Evolutionary conservation across 2,329 filamentous ascomycete genomes (phyloP), one percentile per base, ranked within the genome.

Genomic region (Emmonsiellopsis sp.): DNA sequence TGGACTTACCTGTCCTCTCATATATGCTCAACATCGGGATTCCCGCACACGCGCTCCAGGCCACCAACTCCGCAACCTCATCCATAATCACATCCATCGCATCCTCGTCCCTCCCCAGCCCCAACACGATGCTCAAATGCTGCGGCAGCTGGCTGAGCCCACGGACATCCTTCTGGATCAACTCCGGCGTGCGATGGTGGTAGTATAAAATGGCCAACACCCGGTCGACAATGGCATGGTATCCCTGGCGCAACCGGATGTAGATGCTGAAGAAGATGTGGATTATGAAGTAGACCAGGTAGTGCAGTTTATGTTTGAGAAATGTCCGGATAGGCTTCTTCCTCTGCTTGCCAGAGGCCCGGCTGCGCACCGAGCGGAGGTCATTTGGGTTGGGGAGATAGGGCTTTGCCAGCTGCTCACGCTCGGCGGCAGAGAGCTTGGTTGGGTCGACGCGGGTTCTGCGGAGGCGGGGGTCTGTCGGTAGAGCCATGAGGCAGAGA

Each of bases 111-210:
- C 54, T 84, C 68, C 55, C 86, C 81, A 66, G 85, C 77, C 63
- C 92, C 55, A 98, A 73, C 52, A 97, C 85, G 9, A 95, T 85
- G 65, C 90, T 96, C 50, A 98, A 70, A 66, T 98, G 93, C 59
- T 86, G 81, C 2, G 93, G 93, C 56, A 94, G 72, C 62, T 86
- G 83, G 54, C 77, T 79, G 54, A 98, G 71, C 8, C 79, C 78
- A 67, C 83, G 83, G 30, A 97, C 85, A 72, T 98, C 93, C 64
- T 86, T 85, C 64, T 86, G 84, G 61, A 98, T 95, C 66, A 95
- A 83, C 67, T 95, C 89, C 7, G 93, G 93, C 0, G 92, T 95
- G 51, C 89, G 87, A 70, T 98, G 93, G 73, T 98, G 94, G 74
- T 98, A 93, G 69, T 92, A 91, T 52, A 95, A 77, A 57, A 97